Evolutionary conservation across 495 filamentous ascomycete genomes (phyloP), one percentile per base, ranked within the genome.

Genomic region (Amphirosellinia nigrospora): DNA sequence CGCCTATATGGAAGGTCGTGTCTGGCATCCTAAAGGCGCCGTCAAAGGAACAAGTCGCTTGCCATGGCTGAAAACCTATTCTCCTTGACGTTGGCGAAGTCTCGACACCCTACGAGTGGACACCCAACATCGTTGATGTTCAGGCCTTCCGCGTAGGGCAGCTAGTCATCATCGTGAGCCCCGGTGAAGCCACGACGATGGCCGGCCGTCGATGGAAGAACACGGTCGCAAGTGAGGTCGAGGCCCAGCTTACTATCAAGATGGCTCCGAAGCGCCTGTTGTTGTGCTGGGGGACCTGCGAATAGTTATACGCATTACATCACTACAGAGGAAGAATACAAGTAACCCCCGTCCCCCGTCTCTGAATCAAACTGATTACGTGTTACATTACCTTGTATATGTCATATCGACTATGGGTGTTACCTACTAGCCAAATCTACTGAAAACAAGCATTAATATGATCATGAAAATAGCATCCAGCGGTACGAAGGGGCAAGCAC

Each of bases 271-370:
- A 39, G 77, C 86, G 1, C 93, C 94, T 2, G 80, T 93, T 21
- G 92, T 96, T 11, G 93, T 98, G 28, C 83, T 99, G 16, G 96
- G 96, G 94, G 93, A 0, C 96, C 95, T 5, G 93, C 94, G 10
- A 99, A 99, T 80, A 94, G 87, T 73, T 99, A 99, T 78, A 94
- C 96, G 16, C 96, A 99, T 78, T 99, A 99, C 79, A 96, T 97
- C 79, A 82, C 93, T 11, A 99, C 96, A 0, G 89, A 93, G 73
- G 93, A 98, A 77, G 96, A 99, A 76, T 99, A 98, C 77, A 79
- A 71, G 77, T 79, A 74, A 68, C 74, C 61, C n/a, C n/a, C n/a
- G n/a, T 16, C 15, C 9, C 21, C 19, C 9, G 1, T 28, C 7
- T 48, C 41, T 55, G 0, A 36, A 9, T 56, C 8, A 23, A n/a